Base-by-base conservation (phyloP, 441 rosid species). In the Manihot esculenta region DNA sequence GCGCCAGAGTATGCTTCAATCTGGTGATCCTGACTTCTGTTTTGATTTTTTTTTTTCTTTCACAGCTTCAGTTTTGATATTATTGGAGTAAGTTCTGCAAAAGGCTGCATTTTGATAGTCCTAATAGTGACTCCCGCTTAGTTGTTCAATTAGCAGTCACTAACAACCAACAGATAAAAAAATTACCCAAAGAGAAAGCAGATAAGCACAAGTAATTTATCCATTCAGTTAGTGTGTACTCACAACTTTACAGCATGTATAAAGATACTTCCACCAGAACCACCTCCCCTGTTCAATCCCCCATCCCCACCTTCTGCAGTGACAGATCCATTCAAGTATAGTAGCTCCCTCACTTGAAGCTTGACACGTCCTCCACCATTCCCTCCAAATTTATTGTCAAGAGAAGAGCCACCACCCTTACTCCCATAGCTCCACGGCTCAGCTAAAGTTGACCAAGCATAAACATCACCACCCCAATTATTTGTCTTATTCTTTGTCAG, bases 391-490 rank as follows among this genome's bases (percentile, higher is more conserved):
- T 72, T 78, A 72, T 79, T 66, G 58, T 78, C 68, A 72, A 78
- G 76, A 27, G 86, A 82, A 59, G 83, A 84, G 68, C 89, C 86
- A 10, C 95, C 87, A 42, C 99, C 99, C 72, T 89, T 88, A 65
- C 99, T 95, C 54, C 99, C 99, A 75, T 89, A 95, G 78, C 99
- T 91, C 94, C 94, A 91, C 15, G 99, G 99, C 62, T 86, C 74
- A 71, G 93, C 81, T 88, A 95, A 86, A 62, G 88, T 80, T 70
- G 94, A 85, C 99, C 99, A 95, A 50, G 91, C 80, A 85, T 95
- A 95, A 75, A 93, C 98, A 79, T 95, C 99, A 68, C 98, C 99
- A 49, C 99, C 99, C 99, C 99, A 95, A 80, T 71, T 80, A 74
- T 74, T 86, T 33, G 93, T 83, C 50, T 73, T 70, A 62, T 83